Base-by-base conservation (phyloP, 257 asterid species). In the Lavandula angustifolia region DNA sequence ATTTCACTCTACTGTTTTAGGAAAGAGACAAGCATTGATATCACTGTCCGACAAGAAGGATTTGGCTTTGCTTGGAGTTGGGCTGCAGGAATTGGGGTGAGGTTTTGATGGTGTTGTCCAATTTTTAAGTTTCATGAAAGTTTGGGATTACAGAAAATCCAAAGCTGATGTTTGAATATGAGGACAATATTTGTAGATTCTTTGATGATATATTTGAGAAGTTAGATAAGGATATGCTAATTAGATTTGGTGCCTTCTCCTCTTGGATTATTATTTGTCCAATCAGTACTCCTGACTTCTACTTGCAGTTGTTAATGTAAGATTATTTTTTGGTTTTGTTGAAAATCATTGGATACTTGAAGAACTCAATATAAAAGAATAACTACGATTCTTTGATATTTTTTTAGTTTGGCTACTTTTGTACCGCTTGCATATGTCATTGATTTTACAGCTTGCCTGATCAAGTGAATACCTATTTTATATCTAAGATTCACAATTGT, bases 11-110 rank as follows among this genome's bases (percentile, higher is more conserved):
- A 3, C 10, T 74, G 9, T 66, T 67, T 16, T 58, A 94, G 99
- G 89, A 60, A 82, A 80, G 82, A 87, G 73, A 79, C 90, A 76
- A 55, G 97, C 91, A 3, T 68, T 94, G 82, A 84, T 94, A 68
- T 94, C 97, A 5, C 78, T 94, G 60, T 90, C 99, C 17, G 97
- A 94, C 70, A 94, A 94, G 85, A 87, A 56, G 62, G 96, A 86
- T 70, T 67, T 90, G 86, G 69, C 79, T 66, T 72, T 78, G 75
- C 96, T 92, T 67, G 99, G 97, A 27, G 69, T 71, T 44, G 96
- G 97, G 53, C 81, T 89, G 16, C 95, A 82, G 70, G 94, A 92
- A 56, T 60, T 94, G 73, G 99, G 97, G 99, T 89, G 77, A 72
- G 75, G 9, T 41, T 59, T 66, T 57, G 43, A 16, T 38, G 34